Evolutionary conservation across 73 alveolate species (phyloP).

Genomic region (Paramecium sexaurelia): DNA sequence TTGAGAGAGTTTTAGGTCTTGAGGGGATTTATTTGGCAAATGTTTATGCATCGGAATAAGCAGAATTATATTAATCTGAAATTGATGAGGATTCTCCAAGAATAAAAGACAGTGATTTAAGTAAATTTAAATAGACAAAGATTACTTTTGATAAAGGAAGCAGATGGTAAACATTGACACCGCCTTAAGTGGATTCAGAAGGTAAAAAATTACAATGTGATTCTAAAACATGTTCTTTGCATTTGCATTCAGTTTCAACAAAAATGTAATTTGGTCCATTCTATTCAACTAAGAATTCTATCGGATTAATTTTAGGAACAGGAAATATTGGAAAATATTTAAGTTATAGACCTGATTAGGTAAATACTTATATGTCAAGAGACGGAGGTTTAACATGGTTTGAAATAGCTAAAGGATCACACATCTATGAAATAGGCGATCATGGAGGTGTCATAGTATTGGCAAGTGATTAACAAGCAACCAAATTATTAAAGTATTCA

Average conservation of each 20-base stretch:
- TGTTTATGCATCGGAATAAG: slow-evolving; percentile 65
- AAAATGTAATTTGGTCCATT: slow-evolving; percentile 80
- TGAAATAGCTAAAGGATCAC: slow-evolving; percentile 90
- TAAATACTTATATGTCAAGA: slow-evolving; percentile 85
- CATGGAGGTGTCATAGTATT: slow-evolving; percentile 95
- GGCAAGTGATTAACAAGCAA: slow-evolving; percentile 78
- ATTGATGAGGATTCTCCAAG: slow-evolving; percentile 55
- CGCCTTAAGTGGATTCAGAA: slow-evolving; percentile 76
- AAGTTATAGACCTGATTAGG: slow-evolving; percentile 67
- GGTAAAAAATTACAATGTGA: slow-evolving; percentile 74
- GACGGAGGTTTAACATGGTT: slow-evolving; percentile 96
- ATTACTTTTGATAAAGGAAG: slow-evolving; percentile 94
- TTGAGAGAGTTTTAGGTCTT: slow-evolving; percentile 78
- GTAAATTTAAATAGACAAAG: slow-evolving; percentile 60
- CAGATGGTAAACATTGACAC: slow-evolving; percentile 77
- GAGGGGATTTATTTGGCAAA: slow-evolving; percentile 89
- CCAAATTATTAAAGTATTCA: slow-evolving; percentile 78
- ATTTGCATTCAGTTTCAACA: slow-evolving; percentile 85
- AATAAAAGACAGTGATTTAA: slow-evolving; percentile 15
- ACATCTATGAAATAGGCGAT: slow-evolving; percentile 93
- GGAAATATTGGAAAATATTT: slow-evolving; percentile 90
- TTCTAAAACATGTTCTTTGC: slow-evolving; percentile 84
- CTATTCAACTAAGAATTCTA: slow-evolving; percentile 81
- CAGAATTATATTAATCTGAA: slow-evolving; percentile 66
- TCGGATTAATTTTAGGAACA: slow-evolving; percentile 90